Base-by-base conservation (phyloP, 768 basidiomycete species). In the Serpula lacrymans region DNA sequence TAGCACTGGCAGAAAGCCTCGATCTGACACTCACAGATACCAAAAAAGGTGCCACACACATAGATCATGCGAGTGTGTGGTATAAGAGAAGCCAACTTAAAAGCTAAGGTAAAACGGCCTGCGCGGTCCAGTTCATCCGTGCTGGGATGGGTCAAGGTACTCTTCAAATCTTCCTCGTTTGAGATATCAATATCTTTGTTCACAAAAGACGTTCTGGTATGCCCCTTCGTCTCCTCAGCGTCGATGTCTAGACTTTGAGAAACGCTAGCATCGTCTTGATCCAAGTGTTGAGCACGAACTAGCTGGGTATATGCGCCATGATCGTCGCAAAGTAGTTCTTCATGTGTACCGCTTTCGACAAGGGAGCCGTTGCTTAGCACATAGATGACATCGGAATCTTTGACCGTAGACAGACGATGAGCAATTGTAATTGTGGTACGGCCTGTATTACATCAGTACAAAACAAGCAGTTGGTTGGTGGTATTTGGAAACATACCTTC, bases 311-410 rank as follows among this genome's bases (percentile, higher is more conserved):
- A 74, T 2, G 70, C 47, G 29, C 72, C 68, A 35, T 67, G 54
- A 37, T 60, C 46, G 46, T 63, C 46, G 6, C 43, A 31, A 24
- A 71, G 55, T 13, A 71, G 58, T 27, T 66, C 59, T 27, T 63
- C 53, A 48, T 74, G 72, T 5, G 60, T 71, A 4, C 72, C 72
- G 29, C 57, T 48, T 49, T 74, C 70, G n/a, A 74, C 45, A 20
- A 75, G 59, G 35, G 55, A 50, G 3, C 72, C 72, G 1, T 60
- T 57, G 14, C 70, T 71, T 57, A 74, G 69, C 42, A 74, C 72
- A 44, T 64, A 58, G 37, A 67, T 68, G 34, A 50, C 43, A 40
- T 69, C 61, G 13, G 72, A 72, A 51, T 74, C 67, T 51, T 65
- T 68, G 63, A 74, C 70, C n/a, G 71, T 74, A 4, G 61, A 61